Percentiles rank a stretch among this genome's conserved stretches.
phyloP scores from a whole-genome alignment of 106 monocot genomes.

The Apostasia shenzhenica region DNA sequence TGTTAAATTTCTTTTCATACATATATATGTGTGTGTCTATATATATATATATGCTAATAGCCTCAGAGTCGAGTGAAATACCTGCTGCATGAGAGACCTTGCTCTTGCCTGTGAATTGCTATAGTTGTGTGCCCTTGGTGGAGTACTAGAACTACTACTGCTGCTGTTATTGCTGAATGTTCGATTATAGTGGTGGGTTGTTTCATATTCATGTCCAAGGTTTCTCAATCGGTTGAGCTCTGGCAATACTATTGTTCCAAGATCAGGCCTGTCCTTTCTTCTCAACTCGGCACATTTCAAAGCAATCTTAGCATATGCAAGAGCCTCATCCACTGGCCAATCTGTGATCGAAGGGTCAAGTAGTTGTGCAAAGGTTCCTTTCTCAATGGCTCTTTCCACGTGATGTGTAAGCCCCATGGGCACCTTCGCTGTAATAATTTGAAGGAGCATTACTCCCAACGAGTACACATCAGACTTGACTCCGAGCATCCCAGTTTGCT shows the following conservation, averaged over 20 bases:
- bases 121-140: neutral
- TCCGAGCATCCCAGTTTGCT: conserved; percentile 87
- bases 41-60: neutral
- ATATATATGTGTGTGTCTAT: neutral
- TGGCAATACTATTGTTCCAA: conserved; percentile 41
- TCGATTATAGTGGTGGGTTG: neutral
- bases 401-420: conserved; percentile 83
- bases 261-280: conserved; percentile 59
- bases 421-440: conserved; percentile 73
- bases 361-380: conserved; percentile 41
- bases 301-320: conserved; percentile 49
- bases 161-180: neutral
- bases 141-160: neutral
- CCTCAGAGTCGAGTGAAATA: neutral
- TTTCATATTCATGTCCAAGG: conserved; percentile 24
- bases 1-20: neutral
- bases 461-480: conserved; percentile 84
- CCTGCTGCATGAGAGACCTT: neutral
- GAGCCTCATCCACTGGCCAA: conserved; percentile 54
- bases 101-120: neutral
- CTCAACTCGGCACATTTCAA: conserved; percentile 52
- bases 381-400: conserved; percentile 64
- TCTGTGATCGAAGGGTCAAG: conserved; percentile 44
- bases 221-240: conserved; percentile 51
- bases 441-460: conserved; percentile 65